Conservation (phyloP, 768 basidiomycete species). For the Paxillus ammoniavirescens region DNA sequence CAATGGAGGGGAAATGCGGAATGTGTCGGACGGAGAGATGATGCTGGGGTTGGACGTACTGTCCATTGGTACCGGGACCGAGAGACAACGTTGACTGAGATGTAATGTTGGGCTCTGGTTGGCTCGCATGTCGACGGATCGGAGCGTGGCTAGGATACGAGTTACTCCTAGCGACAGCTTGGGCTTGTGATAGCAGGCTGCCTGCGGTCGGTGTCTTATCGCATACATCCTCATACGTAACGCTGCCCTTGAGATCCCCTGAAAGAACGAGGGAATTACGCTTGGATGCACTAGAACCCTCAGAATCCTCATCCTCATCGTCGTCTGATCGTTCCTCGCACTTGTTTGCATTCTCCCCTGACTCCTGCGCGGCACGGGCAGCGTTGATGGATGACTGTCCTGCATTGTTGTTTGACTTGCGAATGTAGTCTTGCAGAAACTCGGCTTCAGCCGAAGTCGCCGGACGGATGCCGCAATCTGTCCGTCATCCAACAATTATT, state of each 20-base stretch:
- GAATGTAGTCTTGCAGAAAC: conserved; percentile 89
- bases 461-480: conserved; percentile 90
- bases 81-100: conserved; percentile 60
- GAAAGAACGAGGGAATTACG: conserved; percentile 70
- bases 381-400: conserved; percentile 74
- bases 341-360: conserved; percentile 55
- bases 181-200: conserved; percentile 73
- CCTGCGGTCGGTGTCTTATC: conserved; percentile 88
- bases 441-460: conserved; percentile 90
- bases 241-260: conserved; percentile 56
- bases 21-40: conserved; percentile 70
- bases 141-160: conserved; percentile 67
- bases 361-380: conserved; percentile 69
- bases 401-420: conserved; percentile 85
- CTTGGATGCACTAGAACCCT: conserved; percentile 72
- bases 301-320: conserved; percentile 85
- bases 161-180: conserved; percentile 57
- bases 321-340: conserved; percentile 78
- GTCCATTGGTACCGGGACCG: conserved; percentile 42
- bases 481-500: conserved; percentile 29
- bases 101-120: conserved; percentile 52
- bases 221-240: conserved; percentile 63
- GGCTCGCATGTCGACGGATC: conserved; percentile 67
- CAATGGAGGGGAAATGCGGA: conserved; percentile 80
- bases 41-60: conserved; percentile 48